These are phyloP conservation scores for Pinus tabuliformis DNA, from an alignment of 75 land plant genomes.

Conservation along the genomic window DNA sequence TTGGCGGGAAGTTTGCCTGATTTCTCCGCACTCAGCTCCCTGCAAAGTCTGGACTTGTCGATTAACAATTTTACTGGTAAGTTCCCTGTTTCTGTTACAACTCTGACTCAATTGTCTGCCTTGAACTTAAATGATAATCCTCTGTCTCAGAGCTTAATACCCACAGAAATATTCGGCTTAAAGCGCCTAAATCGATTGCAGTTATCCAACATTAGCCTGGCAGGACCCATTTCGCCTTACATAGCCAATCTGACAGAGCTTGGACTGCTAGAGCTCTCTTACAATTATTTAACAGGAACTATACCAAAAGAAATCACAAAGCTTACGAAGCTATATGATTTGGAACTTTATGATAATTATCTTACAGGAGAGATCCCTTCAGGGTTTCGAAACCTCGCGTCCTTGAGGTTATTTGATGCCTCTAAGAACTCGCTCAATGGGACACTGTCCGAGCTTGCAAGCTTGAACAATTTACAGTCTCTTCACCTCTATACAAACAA, in stretches of 20 bases:
- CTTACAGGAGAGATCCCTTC: constrained; percentile 24
- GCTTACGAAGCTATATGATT: no score
- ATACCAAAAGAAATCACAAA: not conserved
- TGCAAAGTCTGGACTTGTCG: constrained; percentile 19
- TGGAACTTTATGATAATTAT: no score
- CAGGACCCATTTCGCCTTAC: constrained; percentile 43
- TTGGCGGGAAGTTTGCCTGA: no score
- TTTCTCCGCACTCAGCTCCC: no score
- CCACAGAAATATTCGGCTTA: no score
- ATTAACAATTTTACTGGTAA: constrained; percentile 20
- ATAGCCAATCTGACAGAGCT: constrained; percentile 44
- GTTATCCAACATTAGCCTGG: not conserved
- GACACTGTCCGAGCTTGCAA: constrained; percentile 32
- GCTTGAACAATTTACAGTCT: constrained; percentile 23
- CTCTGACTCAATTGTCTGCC: constrained; percentile 8
- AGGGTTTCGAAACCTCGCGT: constrained; percentile 22
- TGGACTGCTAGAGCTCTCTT: constrained; percentile 39
- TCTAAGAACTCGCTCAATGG: constrained; percentile 45
- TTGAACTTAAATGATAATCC: no score
- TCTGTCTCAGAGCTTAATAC: no score
- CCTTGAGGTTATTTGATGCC: no score
- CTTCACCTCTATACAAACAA: constrained; percentile 54
- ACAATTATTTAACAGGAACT: constrained; percentile 41
- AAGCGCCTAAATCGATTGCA: not conserved
- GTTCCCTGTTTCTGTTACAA: constrained; percentile 12